phyloP scores from a whole-genome alignment of 495 filamentous ascomycete genomes.

The Podospora sp. region DNA sequence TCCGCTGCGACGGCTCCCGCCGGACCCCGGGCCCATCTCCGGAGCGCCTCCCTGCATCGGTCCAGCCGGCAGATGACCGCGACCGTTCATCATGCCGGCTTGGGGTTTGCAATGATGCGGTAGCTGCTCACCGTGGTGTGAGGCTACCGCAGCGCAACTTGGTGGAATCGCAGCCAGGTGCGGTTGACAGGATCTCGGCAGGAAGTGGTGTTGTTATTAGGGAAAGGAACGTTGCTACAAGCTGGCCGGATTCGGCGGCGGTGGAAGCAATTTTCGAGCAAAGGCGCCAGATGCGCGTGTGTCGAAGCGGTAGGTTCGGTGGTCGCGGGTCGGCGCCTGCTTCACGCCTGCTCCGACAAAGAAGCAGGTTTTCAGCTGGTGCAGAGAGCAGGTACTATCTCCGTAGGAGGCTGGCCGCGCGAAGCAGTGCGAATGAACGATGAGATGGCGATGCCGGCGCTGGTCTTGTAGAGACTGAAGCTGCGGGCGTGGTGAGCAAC shows the following conservation, averaged over 20 bases:
- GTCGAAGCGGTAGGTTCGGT: background rate
- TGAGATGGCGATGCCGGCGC: constrained; percentile 22
- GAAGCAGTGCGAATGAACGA: constrained; percentile 19
- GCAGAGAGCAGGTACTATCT: background rate
- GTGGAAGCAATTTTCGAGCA: background rate
- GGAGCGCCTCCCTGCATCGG: constrained; percentile 50
- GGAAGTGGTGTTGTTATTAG: background rate
- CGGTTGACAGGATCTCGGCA: background rate
- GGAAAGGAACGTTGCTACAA: background rate
- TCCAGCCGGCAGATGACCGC: constrained; percentile 65
- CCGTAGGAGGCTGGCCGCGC: background rate
- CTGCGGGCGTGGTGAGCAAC: constrained; percentile 21
- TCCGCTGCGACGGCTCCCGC: constrained; percentile 37
- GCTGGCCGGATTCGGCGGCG: background rate
- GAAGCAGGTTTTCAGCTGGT: background rate
- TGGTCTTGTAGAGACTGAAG: constrained; percentile 14
- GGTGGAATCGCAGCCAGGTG: constrained; percentile 19
- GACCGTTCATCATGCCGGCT: constrained; percentile 64
- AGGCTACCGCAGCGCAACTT: constrained; percentile 40
- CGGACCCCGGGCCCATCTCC: constrained; percentile 45
- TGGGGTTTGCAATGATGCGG: constrained; percentile 49
- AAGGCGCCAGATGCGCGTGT: constrained; percentile 1
- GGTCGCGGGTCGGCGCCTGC: constrained; percentile 5
- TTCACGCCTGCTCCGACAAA: background rate
- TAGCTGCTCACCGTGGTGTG: constrained; percentile 50